phyloP scores from a whole-genome alignment of 139 green algal genomes.

The Tetradesmus obliquus region DNA sequence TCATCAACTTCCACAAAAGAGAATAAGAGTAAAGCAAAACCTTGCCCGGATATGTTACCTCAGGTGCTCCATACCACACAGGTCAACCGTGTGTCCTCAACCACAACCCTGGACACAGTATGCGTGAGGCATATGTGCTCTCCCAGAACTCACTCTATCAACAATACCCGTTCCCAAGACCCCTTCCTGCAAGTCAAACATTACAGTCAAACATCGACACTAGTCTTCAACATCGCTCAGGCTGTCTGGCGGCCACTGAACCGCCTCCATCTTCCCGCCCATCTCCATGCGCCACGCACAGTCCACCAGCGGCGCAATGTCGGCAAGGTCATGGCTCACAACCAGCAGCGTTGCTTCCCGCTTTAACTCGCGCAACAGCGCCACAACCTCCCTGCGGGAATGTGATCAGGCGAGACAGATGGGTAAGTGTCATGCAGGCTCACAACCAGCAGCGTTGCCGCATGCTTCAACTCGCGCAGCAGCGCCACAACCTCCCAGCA shows the following conservation, averaged over 20 bases:
- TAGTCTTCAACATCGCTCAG: constrained; percentile 54
- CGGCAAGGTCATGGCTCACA: constrained; percentile 88
- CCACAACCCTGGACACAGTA: too few relatives aligned
- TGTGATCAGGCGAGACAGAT: not conserved
- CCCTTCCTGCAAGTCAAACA: too few relatives aligned
- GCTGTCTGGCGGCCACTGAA: constrained; percentile 60
- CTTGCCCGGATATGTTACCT: too few relatives aligned
- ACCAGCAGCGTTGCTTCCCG: constrained; percentile 87
- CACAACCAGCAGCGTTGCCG: constrained; percentile 91
- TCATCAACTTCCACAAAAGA: too few relatives aligned
- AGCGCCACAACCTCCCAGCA: constrained; percentile 51
- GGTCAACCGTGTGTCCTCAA: too few relatives aligned
- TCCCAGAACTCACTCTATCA: too few relatives aligned
- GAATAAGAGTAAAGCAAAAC: too few relatives aligned
- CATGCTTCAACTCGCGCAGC: constrained; percentile 71
- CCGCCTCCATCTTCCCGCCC: constrained; percentile 57
- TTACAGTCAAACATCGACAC: too few relatives aligned
- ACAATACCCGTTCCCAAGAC: too few relatives aligned
- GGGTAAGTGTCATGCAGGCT: constrained; percentile 40
- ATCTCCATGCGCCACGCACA: constrained; percentile 75
- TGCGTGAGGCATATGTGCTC: too few relatives aligned
- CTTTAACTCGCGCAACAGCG: constrained; percentile 73
- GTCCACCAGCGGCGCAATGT: constrained; percentile 85
- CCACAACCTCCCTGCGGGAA: constrained; percentile 48
- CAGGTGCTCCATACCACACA: too few relatives aligned